Conservation (phyloP, 163 green algal genomes). For the Coccomyxa subellipsoidea region DNA sequence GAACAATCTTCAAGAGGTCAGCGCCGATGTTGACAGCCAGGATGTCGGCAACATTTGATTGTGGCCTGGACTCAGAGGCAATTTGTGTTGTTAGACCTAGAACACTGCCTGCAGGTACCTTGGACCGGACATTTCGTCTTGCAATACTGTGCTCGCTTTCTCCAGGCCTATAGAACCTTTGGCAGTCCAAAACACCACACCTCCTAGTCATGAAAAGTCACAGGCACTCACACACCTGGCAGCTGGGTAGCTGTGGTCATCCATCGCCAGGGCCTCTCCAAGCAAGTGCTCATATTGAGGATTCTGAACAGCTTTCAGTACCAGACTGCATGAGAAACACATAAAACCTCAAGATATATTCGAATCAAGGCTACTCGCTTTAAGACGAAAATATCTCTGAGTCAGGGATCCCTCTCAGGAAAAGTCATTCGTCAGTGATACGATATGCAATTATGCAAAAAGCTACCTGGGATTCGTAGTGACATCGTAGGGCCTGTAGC, state of each 20-base stretch:
- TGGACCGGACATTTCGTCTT: too few relatives aligned
- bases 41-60: slow-evolving; percentile 62
- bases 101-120: too few relatives aligned
- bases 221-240: not conserved
- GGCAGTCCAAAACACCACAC: not conserved
- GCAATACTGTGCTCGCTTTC: too few relatives aligned
- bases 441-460: too few relatives aligned
- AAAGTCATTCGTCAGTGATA: too few relatives aligned
- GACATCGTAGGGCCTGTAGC: slow-evolving; percentile 75
- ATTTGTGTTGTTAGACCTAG: too few relatives aligned
- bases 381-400: too few relatives aligned
- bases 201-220: not conserved
- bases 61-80: slow-evolving; percentile 32
- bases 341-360: too few relatives aligned
- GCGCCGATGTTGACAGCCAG: slow-evolving; percentile 74
- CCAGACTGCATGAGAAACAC: slow-evolving; percentile 50
- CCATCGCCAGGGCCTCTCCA: slow-evolving; percentile 39
- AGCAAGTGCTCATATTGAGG: slow-evolving; percentile 67
- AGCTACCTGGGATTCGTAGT: slow-evolving; percentile 67
- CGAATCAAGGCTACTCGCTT: not conserved
- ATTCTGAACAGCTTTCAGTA: slow-evolving; percentile 75
- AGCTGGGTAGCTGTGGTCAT: not conserved
- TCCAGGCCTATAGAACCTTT: too few relatives aligned
- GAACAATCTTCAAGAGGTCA: slow-evolving; percentile 78
- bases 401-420: too few relatives aligned